Base-by-base conservation (phyloP, 2,329 filamentous ascomycete species). In the Domatiomyces catenatus region DNA sequence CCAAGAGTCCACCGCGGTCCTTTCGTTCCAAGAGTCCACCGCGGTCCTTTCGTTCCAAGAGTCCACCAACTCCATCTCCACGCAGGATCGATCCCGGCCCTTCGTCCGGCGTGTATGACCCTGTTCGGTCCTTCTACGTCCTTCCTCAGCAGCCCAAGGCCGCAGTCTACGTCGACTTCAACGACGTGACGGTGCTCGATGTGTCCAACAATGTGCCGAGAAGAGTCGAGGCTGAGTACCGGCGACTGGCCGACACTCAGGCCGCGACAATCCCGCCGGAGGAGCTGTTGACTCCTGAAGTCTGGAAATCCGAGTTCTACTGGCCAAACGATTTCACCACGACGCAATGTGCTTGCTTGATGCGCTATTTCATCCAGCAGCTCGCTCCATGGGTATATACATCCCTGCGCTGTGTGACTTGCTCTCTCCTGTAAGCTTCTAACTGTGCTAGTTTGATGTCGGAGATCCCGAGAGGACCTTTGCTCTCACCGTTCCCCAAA, bases 311-410 rank as follows among this genome's bases (percentile, higher is more conserved):
- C 47, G 49, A 57, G 19, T 60, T 60, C 51, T 53, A 52, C 20
- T 60, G 58, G 58, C 58, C 58, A 8, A 60, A 60, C 46, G 50
- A 55, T 36, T 55, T 49, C 42, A 60, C 58, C 10, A 60, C 58
- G 5, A 56, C 54, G 36, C 57, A 59, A 50, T 60, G 58, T 52
- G 53, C 54, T 24, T 60, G 56, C 48, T 42, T 60, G 48, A 58
- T 60, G 52, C 56, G 53, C 48, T 60, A 60, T 42, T 60, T 58
- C 28, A 58, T 60, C 8, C 57, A 61, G 8, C 50, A 59, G 24
- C 55, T 60, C 10, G 54, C 55, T 28, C 52, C 55, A 12, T 60
- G 56, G 58, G 58, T 60, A 55, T 39, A 53, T 39, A 15, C 58
- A 55, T 39, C 52, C 28, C 8, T 32, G 26, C 12, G 10, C 10